Evolutionary conservation across 1,139 yeast genomes (phyloP), one percentile per base, ranked within the genome.

Genomic region (Wickerhamomyces sp.): DNA sequence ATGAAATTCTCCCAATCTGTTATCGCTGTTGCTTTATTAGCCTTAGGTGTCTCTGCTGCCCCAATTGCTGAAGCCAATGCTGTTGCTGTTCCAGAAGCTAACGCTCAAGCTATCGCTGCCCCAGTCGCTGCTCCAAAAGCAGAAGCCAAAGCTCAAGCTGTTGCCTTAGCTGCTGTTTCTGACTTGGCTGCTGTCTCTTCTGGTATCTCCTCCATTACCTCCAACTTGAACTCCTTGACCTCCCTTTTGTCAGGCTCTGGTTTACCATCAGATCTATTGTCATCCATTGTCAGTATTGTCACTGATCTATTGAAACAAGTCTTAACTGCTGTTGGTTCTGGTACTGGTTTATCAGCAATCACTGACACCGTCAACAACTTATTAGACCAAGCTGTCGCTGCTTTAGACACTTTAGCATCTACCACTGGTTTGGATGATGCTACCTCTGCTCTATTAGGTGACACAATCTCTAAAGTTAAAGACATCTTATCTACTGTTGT

Each of bases 121-220:
- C 60, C 61, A 10, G 57, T 55, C 2, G 61, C 63, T 6, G 61
- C 27, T 24, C 27, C 27, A 24, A 7, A 12, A 27, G 29, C 29
- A 14, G 4, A 47, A 9, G 44, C 47, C 12, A 27, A 37, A 17
- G 42, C 42, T 18, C 40, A 43, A 7, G 34, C 42, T 28, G 40
- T 35, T 25, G 42, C 40, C 12, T 19, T 4, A 17, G 16, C 42
- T 19, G 20, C 16, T 24, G 18, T 35, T 15, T 14, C 41, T 30
- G 38, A 19, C 15, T 15, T 28, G 9, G 3, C 17, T 18, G 29
- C 26, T n/a, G 13, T 30, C 27, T 15, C 28, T n/a, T 4, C 33
- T 17, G 24, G 27, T 21, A 17, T 12, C 20, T 22, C 32, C 12
- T 34, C 25, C 17, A 26, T 20, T 18, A 34, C 38, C 14, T 16